Evolutionary conservation across 441 rosid species (phyloP), one percentile per base, ranked within the genome.

Genomic region (Populus tomentosa): DNA sequence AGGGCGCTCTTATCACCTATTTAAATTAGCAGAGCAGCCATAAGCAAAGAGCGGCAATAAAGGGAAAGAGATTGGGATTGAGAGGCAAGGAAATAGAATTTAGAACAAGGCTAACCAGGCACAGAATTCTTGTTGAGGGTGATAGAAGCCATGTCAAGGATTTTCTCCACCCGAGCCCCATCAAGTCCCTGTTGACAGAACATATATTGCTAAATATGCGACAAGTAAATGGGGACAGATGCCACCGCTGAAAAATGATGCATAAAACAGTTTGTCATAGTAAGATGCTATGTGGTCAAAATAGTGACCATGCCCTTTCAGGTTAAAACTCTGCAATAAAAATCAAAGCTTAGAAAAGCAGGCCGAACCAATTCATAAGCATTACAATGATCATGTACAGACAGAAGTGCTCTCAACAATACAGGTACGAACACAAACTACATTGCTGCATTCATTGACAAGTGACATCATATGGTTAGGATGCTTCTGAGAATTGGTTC

Each of bases 121-220:
- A 95, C 96, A 2, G 95, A 95, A 83, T 93, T 95, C 86, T 95
- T 95, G 88, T 93, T 93, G 80, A 93, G 94, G 24, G 97, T 93
- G 67, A 93, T 90, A 38, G 94, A 95, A 73, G 99, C 97, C 90
- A 93, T 80, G 87, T 91, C 99, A 75, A 95, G 96, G 86, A 92
- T 91, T 80, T 95, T 95, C 87, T 92, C 98, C 68, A 78, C 94
- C 63, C 93, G 87, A 76, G 97, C 98, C 76, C 97, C 98, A 82
- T 94, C 98, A 70, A 90, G 74, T 3, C 95, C 97, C 98, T 94
- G 82, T 70, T 40, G 69, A 84, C 13, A n/a, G 24, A 28, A 42
- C 21, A 61, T 24, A 16, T 6, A 18, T 35, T 20, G 3, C 33
- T 75, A 66, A 7, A 16, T 18, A 46, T 7, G 5, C 26, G 26